A percentile compares a stretch with the other conserved stretches of the same genome.
Evolutionary conservation across 1,139 yeast genomes (phyloP).

Genomic region (Zygoascus sp.): DNA sequence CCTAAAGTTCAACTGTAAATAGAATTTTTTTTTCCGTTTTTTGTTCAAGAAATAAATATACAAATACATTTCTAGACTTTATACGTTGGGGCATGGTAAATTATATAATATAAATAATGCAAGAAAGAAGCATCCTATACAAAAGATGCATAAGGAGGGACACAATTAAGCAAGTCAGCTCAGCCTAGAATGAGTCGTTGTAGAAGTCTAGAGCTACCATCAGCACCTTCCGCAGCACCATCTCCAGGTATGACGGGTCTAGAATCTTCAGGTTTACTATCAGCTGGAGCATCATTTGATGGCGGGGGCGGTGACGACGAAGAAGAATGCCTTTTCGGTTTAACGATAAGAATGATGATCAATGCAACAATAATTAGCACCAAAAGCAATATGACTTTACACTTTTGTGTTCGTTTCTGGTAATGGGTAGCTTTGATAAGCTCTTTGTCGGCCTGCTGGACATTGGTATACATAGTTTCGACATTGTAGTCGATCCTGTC

Average conservation of each 20-base stretch:
- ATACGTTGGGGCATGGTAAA: no score
- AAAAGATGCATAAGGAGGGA: no score
- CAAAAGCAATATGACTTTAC: slow-evolving; percentile 76
- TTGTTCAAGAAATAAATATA: background rate
- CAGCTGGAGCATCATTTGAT: slow-evolving; percentile 15
- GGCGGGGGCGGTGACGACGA: slow-evolving; percentile 17
- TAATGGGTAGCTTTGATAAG: slow-evolving; percentile 69
- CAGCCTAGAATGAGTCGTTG: background rate
- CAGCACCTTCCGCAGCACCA: background rate
- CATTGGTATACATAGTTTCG: slow-evolving; percentile 69
- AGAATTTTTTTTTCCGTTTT: no score
- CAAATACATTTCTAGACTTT: slow-evolving; percentile 3
- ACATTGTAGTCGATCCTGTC: slow-evolving; percentile 92
- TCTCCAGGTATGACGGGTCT: background rate
- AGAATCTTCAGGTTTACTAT: background rate
- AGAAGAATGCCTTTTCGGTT: slow-evolving; percentile 45
- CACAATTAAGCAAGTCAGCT: background rate
- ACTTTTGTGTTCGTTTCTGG: slow-evolving; percentile 86
- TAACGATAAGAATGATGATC: slow-evolving; percentile 64
- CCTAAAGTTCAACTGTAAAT: background rate
- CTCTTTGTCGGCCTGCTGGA: slow-evolving; percentile 74
- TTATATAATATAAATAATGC: background rate
- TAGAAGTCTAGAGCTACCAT: background rate
- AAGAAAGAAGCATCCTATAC: no score
- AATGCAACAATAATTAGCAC: slow-evolving; percentile 67